Conservation (phyloP, 2,329 filamentous ascomycete genomes). For the Hymenoscyphus salicellus region DNA sequence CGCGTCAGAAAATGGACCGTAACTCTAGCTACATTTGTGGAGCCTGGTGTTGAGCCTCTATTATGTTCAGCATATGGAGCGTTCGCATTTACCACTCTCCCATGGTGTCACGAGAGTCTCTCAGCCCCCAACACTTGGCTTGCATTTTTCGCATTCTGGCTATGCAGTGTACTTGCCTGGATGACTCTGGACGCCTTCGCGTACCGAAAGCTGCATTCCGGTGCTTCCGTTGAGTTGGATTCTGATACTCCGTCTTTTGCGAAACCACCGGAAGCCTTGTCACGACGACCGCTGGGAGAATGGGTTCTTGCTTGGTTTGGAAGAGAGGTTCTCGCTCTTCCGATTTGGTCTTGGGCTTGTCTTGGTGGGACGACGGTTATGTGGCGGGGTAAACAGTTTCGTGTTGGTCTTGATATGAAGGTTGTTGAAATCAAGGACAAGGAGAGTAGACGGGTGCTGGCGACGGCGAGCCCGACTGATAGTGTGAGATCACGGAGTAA, state of each 20-base stretch:
- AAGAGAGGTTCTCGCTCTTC: slow-evolving; percentile 76
- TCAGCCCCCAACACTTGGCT: slow-evolving; percentile 64
- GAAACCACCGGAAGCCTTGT: slow-evolving; percentile 54
- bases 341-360: slow-evolving; percentile 88
- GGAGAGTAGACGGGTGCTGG: neutral
- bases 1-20: slow-evolving; percentile 95
- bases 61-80: slow-evolving; percentile 78
- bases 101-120: slow-evolving; percentile 54
- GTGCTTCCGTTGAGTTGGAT: slow-evolving; percentile 67
- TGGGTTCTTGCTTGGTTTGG: slow-evolving; percentile 85
- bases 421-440: slow-evolving; percentile 53
- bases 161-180: slow-evolving; percentile 65
- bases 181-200: slow-evolving; percentile 70
- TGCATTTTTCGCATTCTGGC: slow-evolving; percentile 64
- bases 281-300: slow-evolving; percentile 56
- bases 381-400: slow-evolving; percentile 82
- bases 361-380: slow-evolving; percentile 81
- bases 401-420: slow-evolving; percentile 79
- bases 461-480: slow-evolving; percentile 13
- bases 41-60: slow-evolving; percentile 87
- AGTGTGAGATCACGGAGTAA: slow-evolving; percentile 26
- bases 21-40: slow-evolving; percentile 79
- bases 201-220: slow-evolving; percentile 72
- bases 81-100: slow-evolving; percentile 72
- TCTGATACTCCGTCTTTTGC: slow-evolving; percentile 73